Evolutionary conservation across 805 yeast species (phyloP), one percentile per base, ranked within the genome.

Genomic region (Kurtzmaniella cleridarum): DNA sequence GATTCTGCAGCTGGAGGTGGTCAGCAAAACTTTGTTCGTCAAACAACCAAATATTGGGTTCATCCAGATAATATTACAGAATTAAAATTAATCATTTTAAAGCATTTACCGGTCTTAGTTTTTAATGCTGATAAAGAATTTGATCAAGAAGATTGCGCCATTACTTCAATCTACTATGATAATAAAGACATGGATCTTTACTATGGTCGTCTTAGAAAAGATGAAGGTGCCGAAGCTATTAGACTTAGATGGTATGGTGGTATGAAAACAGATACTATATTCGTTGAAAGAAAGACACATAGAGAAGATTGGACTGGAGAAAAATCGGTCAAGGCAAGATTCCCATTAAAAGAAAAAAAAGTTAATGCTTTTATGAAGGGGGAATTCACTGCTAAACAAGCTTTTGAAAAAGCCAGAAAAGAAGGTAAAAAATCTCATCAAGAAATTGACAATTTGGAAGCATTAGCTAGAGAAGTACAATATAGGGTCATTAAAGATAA

Each of bases 221-320:
- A 88, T 53, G 98, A 93, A 71, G 98, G 98, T 61, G 98, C 98
- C 4, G 98, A 93, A 65, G 98, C 98, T 16, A 89, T 91, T 48
- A 82, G 99, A 66, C 73, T 93, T 57, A 82, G 98, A 70, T 93
- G 99, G 99, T 93, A 93, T 60, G 98, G 99, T 58, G 96, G 96
- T 40, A 93, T 93, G 98, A 73, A 76, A 39, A 75, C 90, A 2
- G 96, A 91, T 50, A 86, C 85, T 31, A 86, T 91, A 40, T 93
- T 93, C 47, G 95, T 91, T 35, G 99, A 93, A 66, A 79, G 98
- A 63, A 93, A 93, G 63, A 93, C 99, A 5, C 98, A 93, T 59
- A 78, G 98, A 63, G 98, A 93, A 64, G 99, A 93, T 69, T 91
- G 98, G 98, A 93, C 99, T 2, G 99, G 99, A 51, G 98, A 93